Evolutionary conservation across 2,329 filamentous ascomycete genomes (phyloP).

Genomic region (Apiospora pterosperma): DNA sequence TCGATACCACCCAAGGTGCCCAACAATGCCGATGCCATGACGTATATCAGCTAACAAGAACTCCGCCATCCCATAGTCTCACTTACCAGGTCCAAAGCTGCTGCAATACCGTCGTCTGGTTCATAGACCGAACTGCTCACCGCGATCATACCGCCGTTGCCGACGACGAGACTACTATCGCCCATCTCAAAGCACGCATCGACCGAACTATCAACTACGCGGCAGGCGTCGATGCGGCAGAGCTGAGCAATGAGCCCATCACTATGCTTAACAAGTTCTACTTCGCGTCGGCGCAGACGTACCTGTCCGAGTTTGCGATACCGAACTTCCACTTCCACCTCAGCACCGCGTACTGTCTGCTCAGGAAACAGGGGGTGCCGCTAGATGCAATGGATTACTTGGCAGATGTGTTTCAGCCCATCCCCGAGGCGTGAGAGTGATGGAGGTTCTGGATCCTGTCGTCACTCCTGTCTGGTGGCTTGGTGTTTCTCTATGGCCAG

Average conservation of each 20-base stretch:
- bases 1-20: neutral
- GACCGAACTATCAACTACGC: constrained; percentile 43
- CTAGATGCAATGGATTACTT: constrained; percentile 52
- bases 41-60: neutral
- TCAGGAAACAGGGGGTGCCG: constrained; percentile 48
- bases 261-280: constrained; percentile 22
- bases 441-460: neutral
- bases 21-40: neutral
- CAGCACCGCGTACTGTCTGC: constrained; percentile 47
- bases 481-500: too few relatives aligned
- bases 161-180: constrained; percentile 41
- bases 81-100: constrained; percentile 11
- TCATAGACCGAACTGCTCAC: constrained; percentile 10
- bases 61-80: constrained; percentile 7
- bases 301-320: constrained; percentile 38
- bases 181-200: constrained; percentile 44
- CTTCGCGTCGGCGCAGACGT: constrained; percentile 21
- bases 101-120: constrained; percentile 15
- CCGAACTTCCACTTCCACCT: constrained; percentile 57
- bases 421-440: neutral
- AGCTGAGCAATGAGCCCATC: constrained; percentile 40
- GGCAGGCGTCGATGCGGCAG: constrained; percentile 36
- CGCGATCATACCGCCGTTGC: constrained; percentile 10
- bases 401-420: neutral
- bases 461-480: too few relatives aligned